These are phyloP conservation scores for Sporisorium scitamineum DNA, from an alignment of 1,284 basidiomycete genomes.

Conservation along the genomic window DNA sequence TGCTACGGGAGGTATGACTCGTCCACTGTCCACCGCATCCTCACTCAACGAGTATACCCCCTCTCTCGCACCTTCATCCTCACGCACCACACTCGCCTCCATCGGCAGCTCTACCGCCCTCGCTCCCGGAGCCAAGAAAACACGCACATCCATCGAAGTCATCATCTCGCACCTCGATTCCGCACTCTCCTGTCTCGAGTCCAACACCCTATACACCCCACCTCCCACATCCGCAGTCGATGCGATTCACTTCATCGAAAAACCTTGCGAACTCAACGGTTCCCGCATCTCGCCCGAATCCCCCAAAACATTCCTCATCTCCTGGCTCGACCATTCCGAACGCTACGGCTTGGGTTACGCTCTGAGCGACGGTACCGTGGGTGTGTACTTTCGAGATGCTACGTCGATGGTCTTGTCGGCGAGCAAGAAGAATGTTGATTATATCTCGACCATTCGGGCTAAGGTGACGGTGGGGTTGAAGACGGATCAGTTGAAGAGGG, in stretches of 20 bases:
- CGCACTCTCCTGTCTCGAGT: slow-evolving; percentile 78
- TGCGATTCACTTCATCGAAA: slow-evolving; percentile 19
- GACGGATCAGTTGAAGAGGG: slow-evolving; percentile 57
- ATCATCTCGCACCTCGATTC: slow-evolving; percentile 76
- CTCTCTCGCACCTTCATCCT: slow-evolving; percentile 16
- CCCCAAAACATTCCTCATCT: slow-evolving; percentile 89
- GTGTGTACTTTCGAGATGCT: slow-evolving; percentile 95
- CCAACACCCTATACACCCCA: slow-evolving; percentile 76
- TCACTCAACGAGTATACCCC: slow-evolving; percentile 16
- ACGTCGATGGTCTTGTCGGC: slow-evolving; percentile 86
- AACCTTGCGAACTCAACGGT: slow-evolving; percentile 67
- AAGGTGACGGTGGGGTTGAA: slow-evolving; percentile 1
- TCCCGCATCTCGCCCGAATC: slow-evolving; percentile 73
- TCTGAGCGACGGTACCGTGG: slow-evolving; percentile 91
- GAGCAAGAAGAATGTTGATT: slow-evolving; percentile 77
- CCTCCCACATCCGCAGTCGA: slow-evolving; percentile 35
- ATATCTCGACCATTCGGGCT: slow-evolving; percentile 54
- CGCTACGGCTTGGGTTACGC: slow-evolving; percentile 99
- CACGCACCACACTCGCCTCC: slow-evolving; percentile 33
- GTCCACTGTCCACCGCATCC: slow-evolving; percentile 22
- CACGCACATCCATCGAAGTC: slow-evolving; percentile 53
- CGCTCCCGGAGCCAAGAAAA: slow-evolving; percentile 24
- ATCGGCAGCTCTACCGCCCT: slow-evolving; percentile 34
- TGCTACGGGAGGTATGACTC: not conserved
- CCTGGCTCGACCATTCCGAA: slow-evolving; percentile 98